Conservation (phyloP, 2,329 filamentous ascomycete species). For the Fusarium pseudograminearum region DNA sequence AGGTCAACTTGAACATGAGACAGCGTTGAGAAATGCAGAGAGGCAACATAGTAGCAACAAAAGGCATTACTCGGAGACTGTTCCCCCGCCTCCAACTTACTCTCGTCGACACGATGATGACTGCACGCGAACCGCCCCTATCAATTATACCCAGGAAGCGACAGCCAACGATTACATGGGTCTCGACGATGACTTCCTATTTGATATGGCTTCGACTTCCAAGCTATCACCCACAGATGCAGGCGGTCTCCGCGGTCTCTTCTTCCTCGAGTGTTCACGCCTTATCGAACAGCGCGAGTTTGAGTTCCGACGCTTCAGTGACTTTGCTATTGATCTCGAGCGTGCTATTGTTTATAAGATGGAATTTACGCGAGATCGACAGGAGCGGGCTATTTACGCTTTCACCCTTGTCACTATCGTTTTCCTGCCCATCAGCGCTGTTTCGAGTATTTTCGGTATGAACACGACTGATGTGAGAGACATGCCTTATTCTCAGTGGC, state of each 20-base stretch:
- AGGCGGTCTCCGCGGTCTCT: constrained; percentile 54
- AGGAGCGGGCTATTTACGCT: constrained; percentile 62
- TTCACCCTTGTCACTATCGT: constrained; percentile 64
- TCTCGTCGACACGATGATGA: constrained; percentile 23
- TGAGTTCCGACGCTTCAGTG: constrained; percentile 49
- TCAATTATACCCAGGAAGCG: constrained; percentile 4
- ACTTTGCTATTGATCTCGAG: constrained; percentile 51
- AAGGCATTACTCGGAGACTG: constrained; percentile 14
- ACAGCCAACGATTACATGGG: constrained; percentile 41
- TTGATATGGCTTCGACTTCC: constrained; percentile 48
- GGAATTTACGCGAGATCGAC: constrained; percentile 57
- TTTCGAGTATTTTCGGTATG: constrained; percentile 66
- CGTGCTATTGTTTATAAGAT: constrained; percentile 52
- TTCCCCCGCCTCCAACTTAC: constrained; percentile 6
- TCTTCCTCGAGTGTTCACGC: constrained; percentile 55
- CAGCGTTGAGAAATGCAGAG: constrained; percentile 17
- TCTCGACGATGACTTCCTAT: constrained; percentile 43
- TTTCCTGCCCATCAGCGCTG: constrained; percentile 60
- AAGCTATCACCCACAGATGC: constrained; percentile 54
- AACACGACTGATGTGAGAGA: constrained; percentile 64
- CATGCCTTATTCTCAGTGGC: constrained; percentile 61
- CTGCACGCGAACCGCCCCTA: constrained; percentile 6
- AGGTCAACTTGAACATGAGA: constrained; percentile 19
- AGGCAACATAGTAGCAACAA: constrained; percentile 6
- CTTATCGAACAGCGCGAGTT: constrained; percentile 55